Base-by-base conservation (phyloP, 306 rosid genomes). In the Comarum palustre region DNA sequence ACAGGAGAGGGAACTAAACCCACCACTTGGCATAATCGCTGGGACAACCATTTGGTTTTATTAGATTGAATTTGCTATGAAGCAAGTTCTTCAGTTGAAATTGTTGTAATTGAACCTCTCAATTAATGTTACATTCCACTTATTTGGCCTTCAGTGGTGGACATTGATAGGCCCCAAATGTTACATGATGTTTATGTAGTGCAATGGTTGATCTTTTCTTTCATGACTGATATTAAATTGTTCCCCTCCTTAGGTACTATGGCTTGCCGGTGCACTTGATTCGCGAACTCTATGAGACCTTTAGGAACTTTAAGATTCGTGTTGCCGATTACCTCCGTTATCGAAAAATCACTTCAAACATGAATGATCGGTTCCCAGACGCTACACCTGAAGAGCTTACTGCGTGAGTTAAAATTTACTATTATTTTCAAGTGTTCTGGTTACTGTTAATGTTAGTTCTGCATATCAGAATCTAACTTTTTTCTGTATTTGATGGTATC, bases 311-410 rank as follows among this genome's bases (percentile, higher is more conserved):
- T 83, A 91, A 81, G 80, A 84, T 88, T 45, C 99, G 99, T 66
- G 77, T 90, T 79, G 86, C 96, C 38, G 99, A 95, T 81, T 95
- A 86, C 77, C 25, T 95, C 32, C 92, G 99, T 50, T 95, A 95
- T 81, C 89, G 99, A 64, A 95, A 91, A 87, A 90, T 95, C 84
- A 91, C 99, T 76, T 91, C 99, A 73, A 95, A 95, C 80, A 95
- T 95, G 99, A 95, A 95, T 66, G 99, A 90, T 67, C 96, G 97
- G 22, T 91, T 95, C 84, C 97, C 96, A 25, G 99, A 95, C 54
- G 97, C 97, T 73, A 88, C 97, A 62, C 93, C 95, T 34, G 99
- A 95, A 82, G 99, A 95, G 83, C 96, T 95, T 75, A 82, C 59
- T 76, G 96, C 80, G 99, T 95, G 79, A 87, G 99, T 91, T 57